A percentile compares a stretch with the other conserved stretches of the same genome.
Conservation (phyloP, 2,329 filamentous ascomycete genomes). For the Madurella mycetomatis region DNA sequence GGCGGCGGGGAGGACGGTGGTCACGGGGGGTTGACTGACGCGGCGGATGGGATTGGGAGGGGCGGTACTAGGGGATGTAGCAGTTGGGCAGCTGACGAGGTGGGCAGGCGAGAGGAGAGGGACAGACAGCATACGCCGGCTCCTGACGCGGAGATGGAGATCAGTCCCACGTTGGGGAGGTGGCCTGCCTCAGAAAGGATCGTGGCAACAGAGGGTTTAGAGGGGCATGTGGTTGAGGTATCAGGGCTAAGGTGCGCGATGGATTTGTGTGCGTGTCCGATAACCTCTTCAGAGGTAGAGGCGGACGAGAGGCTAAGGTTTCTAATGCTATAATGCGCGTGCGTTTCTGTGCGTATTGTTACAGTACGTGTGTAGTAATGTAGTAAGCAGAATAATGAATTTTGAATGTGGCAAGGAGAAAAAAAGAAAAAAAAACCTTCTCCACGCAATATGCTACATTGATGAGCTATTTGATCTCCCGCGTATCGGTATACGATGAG, state of each 20-base stretch:
- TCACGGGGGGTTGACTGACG: no score
- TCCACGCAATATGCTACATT: no score
- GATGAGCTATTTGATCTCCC: no score
- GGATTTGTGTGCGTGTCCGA: slow-evolving; percentile 14
- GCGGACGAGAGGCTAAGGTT: slow-evolving; percentile 3
- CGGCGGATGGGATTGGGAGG: no score
- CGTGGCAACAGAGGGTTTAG: slow-evolving; percentile 7
- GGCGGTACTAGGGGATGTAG: neutral
- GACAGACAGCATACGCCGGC: neutral
- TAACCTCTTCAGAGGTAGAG: neutral
- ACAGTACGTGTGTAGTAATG: no score
- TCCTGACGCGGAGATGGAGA: slow-evolving; percentile 21
- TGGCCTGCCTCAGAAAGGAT: slow-evolving; percentile 9
- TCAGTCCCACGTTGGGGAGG: slow-evolving; percentile 22
- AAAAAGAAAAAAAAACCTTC: no score
- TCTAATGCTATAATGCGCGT: slow-evolving; percentile 13
- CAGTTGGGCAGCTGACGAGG: neutral
- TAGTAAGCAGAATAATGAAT: no score
- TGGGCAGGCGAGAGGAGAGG: neutral
- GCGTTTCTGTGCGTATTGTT: no score
- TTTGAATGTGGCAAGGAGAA: no score
- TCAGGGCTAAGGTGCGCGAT: slow-evolving; percentile 23
- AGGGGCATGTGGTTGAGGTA: slow-evolving; percentile 8
- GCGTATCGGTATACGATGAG: no score
- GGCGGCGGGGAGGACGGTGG: no score